These are phyloP conservation scores for Pichia gijzeniarum DNA, from an alignment of 805 yeast species.

Conservation along the genomic window DNA sequence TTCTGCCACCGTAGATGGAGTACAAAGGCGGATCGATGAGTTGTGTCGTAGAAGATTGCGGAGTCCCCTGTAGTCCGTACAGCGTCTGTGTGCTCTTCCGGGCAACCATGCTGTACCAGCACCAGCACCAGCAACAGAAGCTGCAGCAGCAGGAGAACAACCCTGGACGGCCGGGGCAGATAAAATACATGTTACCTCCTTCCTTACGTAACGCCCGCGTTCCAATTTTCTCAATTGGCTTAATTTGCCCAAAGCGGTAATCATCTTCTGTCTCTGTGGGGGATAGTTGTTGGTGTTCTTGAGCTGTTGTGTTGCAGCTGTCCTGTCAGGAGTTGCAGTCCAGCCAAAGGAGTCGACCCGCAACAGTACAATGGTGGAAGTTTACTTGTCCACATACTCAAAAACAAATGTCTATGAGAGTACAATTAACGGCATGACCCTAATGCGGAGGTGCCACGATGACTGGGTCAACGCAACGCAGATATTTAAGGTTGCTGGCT, in stretches of 20 bases:
- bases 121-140: no score
- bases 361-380: slow-evolving; percentile 7
- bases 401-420: slow-evolving; percentile 53
- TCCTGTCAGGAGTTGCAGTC: no score
- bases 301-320: no score
- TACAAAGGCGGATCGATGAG: slow-evolving; percentile 26
- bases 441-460: slow-evolving; percentile 86
- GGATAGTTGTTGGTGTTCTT: not conserved
- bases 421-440: slow-evolving; percentile 62
- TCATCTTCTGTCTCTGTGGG: not conserved
- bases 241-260: no score
- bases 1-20: slow-evolving; percentile 23
- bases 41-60: slow-evolving; percentile 9
- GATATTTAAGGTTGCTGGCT: slow-evolving; percentile 68
- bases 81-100: not conserved
- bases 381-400: slow-evolving; percentile 42
- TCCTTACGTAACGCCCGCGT: no score
- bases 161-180: no score
- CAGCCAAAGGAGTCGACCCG: no score
- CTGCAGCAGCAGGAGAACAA: no score
- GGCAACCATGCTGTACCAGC: no score
- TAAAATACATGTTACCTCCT: no score
- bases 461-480: slow-evolving; percentile 93
- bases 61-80: not conserved
- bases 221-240: no score